Conservation (phyloP, 179 eudicot species). For the Spinacia oleracea region DNA sequence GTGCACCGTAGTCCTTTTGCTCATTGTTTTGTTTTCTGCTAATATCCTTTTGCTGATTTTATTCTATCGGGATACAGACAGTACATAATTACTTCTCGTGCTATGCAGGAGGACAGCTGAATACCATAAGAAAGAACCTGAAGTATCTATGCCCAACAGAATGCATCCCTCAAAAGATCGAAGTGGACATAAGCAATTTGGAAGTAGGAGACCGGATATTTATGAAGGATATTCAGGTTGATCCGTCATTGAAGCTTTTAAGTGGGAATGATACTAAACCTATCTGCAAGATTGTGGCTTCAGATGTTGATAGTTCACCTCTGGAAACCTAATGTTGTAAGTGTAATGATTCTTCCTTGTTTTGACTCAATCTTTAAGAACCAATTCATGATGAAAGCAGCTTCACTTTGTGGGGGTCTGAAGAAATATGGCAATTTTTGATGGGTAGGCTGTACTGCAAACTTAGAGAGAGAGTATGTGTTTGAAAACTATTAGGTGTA, state of each 20-base stretch:
- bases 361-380: not conserved
- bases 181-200: conserved; percentile 80
- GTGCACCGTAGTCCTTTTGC: not conserved
- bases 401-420: not conserved
- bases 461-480: not conserved
- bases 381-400: conserved; percentile 8
- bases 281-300: conserved; percentile 62
- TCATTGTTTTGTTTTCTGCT: not conserved
- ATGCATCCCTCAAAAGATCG: conserved; percentile 75
- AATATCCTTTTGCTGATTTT: too few relatives aligned
- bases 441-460: not conserved
- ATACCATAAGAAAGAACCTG: conserved; percentile 52
- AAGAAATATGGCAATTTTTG: not conserved
- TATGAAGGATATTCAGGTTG: conserved; percentile 61
- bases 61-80: too few relatives aligned
- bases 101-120: conserved; percentile 66
- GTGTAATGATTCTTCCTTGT: not conserved
- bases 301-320: conserved; percentile 30
- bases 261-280: conserved; percentile 63
- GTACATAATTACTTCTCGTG: conserved; percentile 11
- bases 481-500: too few relatives aligned
- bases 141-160: conserved; percentile 81
- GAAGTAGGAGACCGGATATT: conserved; percentile 68
- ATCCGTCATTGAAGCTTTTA: conserved; percentile 66
- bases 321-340: conserved; percentile 17